Evolutionary conservation across 2,329 filamentous ascomycete species (phyloP), one percentile per base, ranked within the genome.

Genomic region (Gyromitra esculenta): DNA sequence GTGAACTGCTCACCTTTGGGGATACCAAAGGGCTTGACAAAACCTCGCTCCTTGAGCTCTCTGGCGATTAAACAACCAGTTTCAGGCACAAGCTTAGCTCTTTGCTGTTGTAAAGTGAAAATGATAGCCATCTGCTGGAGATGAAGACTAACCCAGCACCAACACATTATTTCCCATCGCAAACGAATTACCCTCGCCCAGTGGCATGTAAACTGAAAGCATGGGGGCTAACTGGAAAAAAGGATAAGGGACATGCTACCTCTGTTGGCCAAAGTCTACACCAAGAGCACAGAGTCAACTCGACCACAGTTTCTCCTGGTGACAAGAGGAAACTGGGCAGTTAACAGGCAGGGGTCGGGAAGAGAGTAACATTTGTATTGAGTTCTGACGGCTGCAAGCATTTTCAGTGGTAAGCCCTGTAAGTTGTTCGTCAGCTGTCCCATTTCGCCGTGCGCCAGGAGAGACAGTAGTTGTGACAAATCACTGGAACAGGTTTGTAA

Each of bases 181-280:
- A 35, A 35, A 35, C 52, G 21, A 31, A 9, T 31, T 8, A n/a
- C 52, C 52, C 50, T 54, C 13, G 31, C 4, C 5, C 0, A 45
- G 15, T 15, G 1, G 41, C 41, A 4, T 9, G 15, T 45, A 31
- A 13, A 45, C 4, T 9, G 15, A 31, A 8, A 11, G 31, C 15
- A 56, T 56, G 52, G 21, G 31, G 52, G 31, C 18, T 13, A 21
- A 56, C 21, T 56, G 21, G 52, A 18, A 56, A 56, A 56, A 56
- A 56, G 21, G 21, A 56, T 56, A 18, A 31, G 52, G 52, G 35
- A 56, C 52, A 50, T 18, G 3, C 15, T n/a, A n/a, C 45, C 15
- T 50, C 45, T n/a, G 45, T 18, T 18, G 15, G 15, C 13, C 11
- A 50, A 50, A 50, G 15, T 18, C n/a, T 50, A 50, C 45, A 6